Percentiles rank a stretch among this genome's conserved stretches.
Evolutionary conservation across 1,284 basidiomycete species (phyloP).

Genomic region (Sporisorium graminicola): DNA sequence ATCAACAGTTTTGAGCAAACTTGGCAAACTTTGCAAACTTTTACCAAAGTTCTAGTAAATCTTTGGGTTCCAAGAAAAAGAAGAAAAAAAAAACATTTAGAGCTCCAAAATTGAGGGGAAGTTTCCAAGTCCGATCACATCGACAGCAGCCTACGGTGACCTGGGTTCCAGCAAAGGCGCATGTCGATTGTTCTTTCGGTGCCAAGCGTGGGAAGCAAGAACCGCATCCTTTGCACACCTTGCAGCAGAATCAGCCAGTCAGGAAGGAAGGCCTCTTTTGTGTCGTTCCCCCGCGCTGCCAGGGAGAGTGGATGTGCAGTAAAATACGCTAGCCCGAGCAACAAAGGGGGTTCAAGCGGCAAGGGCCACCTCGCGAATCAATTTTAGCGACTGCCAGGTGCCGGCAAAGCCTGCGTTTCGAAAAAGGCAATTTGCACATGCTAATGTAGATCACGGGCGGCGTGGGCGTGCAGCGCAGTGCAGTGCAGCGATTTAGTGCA

Average conservation of each 20-base stretch:
- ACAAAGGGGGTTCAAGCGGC: neutral
- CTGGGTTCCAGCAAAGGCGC: neutral
- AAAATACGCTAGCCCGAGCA: neutral
- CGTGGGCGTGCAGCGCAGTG: neutral
- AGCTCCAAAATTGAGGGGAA: neutral
- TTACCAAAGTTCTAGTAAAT: neutral
- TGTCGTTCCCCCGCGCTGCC: no score
- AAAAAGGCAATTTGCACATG: neutral
- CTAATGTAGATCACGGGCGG: neutral
- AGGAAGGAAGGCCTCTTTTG: no score
- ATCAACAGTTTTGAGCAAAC: neutral
- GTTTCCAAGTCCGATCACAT: neutral
- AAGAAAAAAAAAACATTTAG: neutral
- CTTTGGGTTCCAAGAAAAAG: neutral
- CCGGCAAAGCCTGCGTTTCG: neutral
- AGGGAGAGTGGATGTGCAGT: neutral
- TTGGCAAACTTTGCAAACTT: conserved; percentile 3
- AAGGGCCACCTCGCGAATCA: neutral
- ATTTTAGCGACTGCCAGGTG: neutral
- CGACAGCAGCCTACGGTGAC: neutral
- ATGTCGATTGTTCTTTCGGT: neutral
- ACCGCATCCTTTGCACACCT: neutral
- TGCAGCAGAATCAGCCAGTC: no score
- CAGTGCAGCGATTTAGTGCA: neutral
- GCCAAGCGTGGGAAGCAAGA: neutral